A percentile compares a stretch with the other conserved stretches of the same genome.
Conservation (phyloP, 2,329 filamentous ascomycete species). For the Fusarium staphyleae region DNA sequence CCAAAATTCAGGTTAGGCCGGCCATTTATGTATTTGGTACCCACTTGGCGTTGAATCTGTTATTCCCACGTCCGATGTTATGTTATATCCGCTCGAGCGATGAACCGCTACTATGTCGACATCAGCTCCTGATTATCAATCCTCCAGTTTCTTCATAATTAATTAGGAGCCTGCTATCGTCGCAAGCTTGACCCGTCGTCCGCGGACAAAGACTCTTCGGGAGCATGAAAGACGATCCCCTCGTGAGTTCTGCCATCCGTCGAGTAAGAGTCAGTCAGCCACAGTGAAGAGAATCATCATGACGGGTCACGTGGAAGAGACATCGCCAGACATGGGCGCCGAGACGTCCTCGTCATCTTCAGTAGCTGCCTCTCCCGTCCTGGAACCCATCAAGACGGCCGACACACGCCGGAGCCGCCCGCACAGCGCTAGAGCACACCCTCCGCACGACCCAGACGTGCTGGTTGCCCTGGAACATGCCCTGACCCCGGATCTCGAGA, state of each 20-base stretch:
- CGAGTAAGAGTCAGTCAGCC: background rate
- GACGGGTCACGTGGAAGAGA: slow-evolving; percentile 33
- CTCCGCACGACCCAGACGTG: slow-evolving; percentile 38
- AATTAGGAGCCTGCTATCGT: too few species aligned
- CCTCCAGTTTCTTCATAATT: slow-evolving; percentile 14
- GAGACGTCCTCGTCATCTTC: slow-evolving; percentile 27
- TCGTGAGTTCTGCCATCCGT: slow-evolving; percentile 16
- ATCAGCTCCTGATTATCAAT: slow-evolving; percentile 13
- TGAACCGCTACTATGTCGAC: too few species aligned
- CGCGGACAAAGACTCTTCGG: too few species aligned
- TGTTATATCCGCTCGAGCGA: too few species aligned
- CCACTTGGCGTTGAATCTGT: too few species aligned
- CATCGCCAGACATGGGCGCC: slow-evolving; percentile 19
- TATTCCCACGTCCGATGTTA: too few species aligned
- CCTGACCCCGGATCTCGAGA: slow-evolving; percentile 48
- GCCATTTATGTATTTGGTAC: too few species aligned
- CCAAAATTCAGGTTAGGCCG: too few species aligned
- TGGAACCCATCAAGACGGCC: slow-evolving; percentile 39
- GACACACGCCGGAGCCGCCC: slow-evolving; percentile 32
- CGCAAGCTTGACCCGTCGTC: too few species aligned
- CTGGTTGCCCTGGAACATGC: slow-evolving; percentile 50
- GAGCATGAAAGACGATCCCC: slow-evolving; percentile 15
- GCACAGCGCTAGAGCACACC: slow-evolving; percentile 16
- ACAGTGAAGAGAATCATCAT: slow-evolving; percentile 19
- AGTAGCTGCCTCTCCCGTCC: slow-evolving; percentile 26